Base-by-base conservation (phyloP, 805 yeast species). In the Metschnikowia proteae region DNA sequence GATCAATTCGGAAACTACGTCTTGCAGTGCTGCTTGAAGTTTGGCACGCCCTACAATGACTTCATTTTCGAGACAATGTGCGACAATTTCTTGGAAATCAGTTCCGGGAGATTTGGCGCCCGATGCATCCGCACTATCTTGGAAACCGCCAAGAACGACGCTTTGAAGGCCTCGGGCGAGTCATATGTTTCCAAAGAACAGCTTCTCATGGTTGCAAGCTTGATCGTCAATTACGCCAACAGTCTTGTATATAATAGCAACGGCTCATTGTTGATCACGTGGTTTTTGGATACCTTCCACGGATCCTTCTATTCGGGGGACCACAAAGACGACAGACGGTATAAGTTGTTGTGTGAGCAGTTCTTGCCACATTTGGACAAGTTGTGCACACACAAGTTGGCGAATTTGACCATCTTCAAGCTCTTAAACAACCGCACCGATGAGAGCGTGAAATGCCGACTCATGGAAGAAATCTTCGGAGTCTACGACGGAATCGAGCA, bases 1-100 rank as follows among this genome's bases (percentile, higher is more conserved):
- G 99, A 94, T 63, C 98, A 94, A 64, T 94, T 87, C 73, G 99
- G 98, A 52, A 94, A 94, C 66, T 94, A 94, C 65, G 97, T 91
- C 13, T 80, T 94, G 47, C 99, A 94, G 68, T 88, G 97, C 48
- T 94, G 96, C 60, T 76, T 91, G 56, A 88, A 88, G 62, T 92
- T 91, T 70, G 94, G 92, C 0, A 70, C 86, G 5, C 96, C 96
- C 0, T 90, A 84, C 78, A 88, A 87, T 62, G 89, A 88, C 61
- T 92, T 92, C 61, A 86, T 94, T 37, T 86, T 88, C 64, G 96
- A 91, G 66, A 79, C 88, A 10, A 82, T 91, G 54, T 68, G 89
- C 51, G 80, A 87, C 38, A 81, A 85, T 55, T 89, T 94, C 60
- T 72, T 88, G 76, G 83, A 82, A 45, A 84, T 94, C 55, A 84